phyloP scores from a whole-genome alignment of 164 flowering plant genomes.

The Malania oleifera region DNA sequence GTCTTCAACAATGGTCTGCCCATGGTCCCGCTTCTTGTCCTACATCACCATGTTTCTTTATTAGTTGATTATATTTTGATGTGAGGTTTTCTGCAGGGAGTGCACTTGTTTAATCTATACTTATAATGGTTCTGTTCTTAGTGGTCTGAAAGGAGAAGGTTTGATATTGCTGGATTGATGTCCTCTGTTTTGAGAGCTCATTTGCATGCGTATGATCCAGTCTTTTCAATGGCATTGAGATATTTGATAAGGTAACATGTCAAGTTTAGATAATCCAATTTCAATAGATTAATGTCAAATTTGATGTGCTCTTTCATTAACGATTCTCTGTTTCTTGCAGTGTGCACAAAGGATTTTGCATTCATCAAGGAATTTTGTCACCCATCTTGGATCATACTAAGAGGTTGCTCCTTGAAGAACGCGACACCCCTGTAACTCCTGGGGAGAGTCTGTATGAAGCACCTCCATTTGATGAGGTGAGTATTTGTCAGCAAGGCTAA shows the following conservation, averaged over 20 bases:
- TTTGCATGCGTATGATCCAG: conserved; percentile 85
- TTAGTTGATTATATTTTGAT: too few species aligned
- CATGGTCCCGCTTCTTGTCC: too few species aligned
- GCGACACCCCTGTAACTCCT: conserved; percentile 75
- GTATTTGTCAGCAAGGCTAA: conserved; percentile 9
- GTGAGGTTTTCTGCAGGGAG: too few species aligned
- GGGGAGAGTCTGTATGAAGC: conserved; percentile 71
- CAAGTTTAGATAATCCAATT: conserved; percentile 4
- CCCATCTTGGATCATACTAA: conserved; percentile 88
- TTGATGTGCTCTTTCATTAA: neutral
- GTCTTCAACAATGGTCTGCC: too few species aligned
- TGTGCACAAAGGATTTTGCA: conserved; percentile 88
- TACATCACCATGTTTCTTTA: too few species aligned
- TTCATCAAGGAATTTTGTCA: conserved; percentile 75
- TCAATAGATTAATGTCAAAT: neutral
- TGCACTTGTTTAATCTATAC: conserved; percentile 5
- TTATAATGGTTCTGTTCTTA: conserved; percentile 26
- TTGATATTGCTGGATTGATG: conserved; percentile 82
- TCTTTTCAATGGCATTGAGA: conserved; percentile 90
- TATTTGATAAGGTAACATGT: conserved; percentile 80
- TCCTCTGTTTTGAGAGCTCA: conserved; percentile 82
- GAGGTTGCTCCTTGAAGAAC: conserved; percentile 88
- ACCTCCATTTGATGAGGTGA: conserved; percentile 97
- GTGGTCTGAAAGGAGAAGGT: conserved; percentile 92
- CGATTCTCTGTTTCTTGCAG: conserved; percentile 31